A percentile compares a stretch with the other conserved stretches of the same genome.
Conservation (phyloP, 2,329 filamentous ascomycete species). For the Epichloe sibirici region DNA sequence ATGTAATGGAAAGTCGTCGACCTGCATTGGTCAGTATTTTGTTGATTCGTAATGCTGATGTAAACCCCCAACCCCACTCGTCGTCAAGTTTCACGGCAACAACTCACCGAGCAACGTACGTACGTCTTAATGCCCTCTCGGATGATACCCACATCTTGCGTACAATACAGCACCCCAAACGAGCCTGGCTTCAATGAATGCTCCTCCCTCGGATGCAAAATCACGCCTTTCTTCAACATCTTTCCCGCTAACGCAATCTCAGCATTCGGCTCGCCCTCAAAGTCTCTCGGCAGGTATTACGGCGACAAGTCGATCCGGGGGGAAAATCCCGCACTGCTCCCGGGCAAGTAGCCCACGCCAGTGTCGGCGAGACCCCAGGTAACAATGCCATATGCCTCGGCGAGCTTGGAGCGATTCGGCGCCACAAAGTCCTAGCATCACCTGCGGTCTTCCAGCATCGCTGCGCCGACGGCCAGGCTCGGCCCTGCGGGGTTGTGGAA, state of each 20-base stretch:
- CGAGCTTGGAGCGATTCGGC: slow-evolving; percentile 26
- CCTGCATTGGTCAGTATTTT: too few relatives aligned
- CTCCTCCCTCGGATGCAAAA: slow-evolving; percentile 35
- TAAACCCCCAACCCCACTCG: too few relatives aligned
- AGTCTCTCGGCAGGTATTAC: slow-evolving; percentile 21
- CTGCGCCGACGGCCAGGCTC: too few relatives aligned
- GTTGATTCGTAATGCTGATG: too few relatives aligned
- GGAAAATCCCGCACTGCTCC: slow-evolving; percentile 46
- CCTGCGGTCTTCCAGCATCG: slow-evolving; percentile 21
- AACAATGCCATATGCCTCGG: slow-evolving; percentile 26
- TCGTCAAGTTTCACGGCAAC: too few relatives aligned
- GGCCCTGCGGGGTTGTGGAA: slow-evolving; percentile 33
- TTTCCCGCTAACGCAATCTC: slow-evolving; percentile 33
- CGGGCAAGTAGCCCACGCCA: slow-evolving; percentile 29
- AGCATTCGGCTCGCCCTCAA: slow-evolving; percentile 18
- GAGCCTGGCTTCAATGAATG: slow-evolving; percentile 34
- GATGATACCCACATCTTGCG: slow-evolving; percentile 23
- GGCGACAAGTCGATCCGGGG: slow-evolving; percentile 39
- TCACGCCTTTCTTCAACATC: slow-evolving; percentile 34
- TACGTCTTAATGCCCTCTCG: slow-evolving; percentile 25
- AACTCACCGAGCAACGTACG: background rate
- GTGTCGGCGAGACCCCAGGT: slow-evolving; percentile 25
- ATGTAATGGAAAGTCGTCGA: too few relatives aligned
- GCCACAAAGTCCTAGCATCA: slow-evolving; percentile 34
- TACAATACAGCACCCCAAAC: slow-evolving; percentile 40